phyloP scores from a whole-genome alignment of 208 protist species.

The Crithidia acanthocephali region DNA sequence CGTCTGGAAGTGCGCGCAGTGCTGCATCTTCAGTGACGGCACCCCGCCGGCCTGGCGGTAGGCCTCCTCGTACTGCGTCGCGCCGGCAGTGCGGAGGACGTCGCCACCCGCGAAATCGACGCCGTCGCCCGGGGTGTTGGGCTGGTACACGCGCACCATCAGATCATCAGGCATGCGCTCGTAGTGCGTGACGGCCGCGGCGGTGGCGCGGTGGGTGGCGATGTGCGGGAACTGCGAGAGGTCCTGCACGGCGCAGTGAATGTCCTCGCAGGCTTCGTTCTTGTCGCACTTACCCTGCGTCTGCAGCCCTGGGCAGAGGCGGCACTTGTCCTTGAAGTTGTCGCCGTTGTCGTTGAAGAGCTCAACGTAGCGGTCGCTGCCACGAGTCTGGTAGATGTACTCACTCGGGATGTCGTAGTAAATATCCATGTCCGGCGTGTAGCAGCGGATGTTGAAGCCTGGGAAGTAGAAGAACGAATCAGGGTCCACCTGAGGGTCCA shows the following conservation, averaged over 20 bases:
- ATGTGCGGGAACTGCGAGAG: slow-evolving; percentile 53
- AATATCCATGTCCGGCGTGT: slow-evolving; percentile 58
- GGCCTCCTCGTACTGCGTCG: slow-evolving; percentile 69
- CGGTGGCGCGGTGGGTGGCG: slow-evolving; percentile 64
- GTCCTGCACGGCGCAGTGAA: slow-evolving; percentile 60
- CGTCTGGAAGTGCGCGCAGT: slow-evolving; percentile 83
- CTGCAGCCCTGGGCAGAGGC: slow-evolving; percentile 55
- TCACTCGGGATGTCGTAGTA: slow-evolving; percentile 83
- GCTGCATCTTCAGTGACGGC: slow-evolving; percentile 77
- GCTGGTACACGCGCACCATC: slow-evolving; percentile 72
- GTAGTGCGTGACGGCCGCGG: slow-evolving; percentile 50
- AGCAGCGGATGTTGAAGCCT: slow-evolving; percentile 79
- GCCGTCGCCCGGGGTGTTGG: slow-evolving; percentile 60
- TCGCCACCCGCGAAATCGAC: slow-evolving; percentile 57
- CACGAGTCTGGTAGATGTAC: slow-evolving; percentile 60
- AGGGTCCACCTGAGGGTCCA: slow-evolving; percentile 47
- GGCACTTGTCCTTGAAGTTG: slow-evolving; percentile 83
- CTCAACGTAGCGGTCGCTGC: slow-evolving; percentile 68
- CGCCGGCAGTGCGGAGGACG: slow-evolving; percentile 72
- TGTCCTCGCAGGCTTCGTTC: slow-evolving; percentile 54
- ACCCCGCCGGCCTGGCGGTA: slow-evolving; percentile 39
- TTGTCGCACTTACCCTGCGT: slow-evolving; percentile 44
- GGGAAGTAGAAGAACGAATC: slow-evolving; percentile 48
- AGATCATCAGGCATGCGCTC: slow-evolving; percentile 58
- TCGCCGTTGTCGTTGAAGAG: slow-evolving; percentile 81